phyloP scores from a whole-genome alignment of 2,329 filamentous ascomycete species.

The Aspergillus costaricaensis region DNA sequence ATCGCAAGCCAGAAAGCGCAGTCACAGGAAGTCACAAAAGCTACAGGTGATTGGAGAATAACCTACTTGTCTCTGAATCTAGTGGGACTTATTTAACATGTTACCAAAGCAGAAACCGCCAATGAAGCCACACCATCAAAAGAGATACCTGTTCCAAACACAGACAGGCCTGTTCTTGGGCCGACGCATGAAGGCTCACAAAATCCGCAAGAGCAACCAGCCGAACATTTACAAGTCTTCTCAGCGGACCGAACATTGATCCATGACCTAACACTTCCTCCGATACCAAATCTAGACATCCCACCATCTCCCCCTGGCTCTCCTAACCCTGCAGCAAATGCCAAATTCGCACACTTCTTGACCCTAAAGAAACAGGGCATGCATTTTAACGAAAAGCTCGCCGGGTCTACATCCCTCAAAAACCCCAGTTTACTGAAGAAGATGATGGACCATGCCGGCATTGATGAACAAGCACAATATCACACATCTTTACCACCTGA shows the following conservation, averaged over 20 bases:
- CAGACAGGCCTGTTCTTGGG: constrained; percentile 38
- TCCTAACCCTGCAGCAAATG: constrained; percentile 48
- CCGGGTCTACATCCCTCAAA: constrained; percentile 57
- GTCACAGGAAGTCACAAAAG: neutral
- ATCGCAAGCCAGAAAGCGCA: constrained; percentile 7
- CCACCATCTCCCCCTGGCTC: constrained; percentile 51
- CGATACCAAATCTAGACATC: constrained; percentile 48
- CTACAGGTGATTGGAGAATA: constrained; percentile 12
- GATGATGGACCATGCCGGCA: constrained; percentile 60
- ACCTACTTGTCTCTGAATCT: neutral
- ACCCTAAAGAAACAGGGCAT: constrained; percentile 62
- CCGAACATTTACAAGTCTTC: constrained; percentile 33
- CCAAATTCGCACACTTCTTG: constrained; percentile 63
- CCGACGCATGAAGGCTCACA: constrained; percentile 34
- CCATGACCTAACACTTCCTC: constrained; percentile 58
- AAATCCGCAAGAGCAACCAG: constrained; percentile 9
- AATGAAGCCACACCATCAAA: constrained; percentile 5
- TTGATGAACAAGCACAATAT: constrained; percentile 57
- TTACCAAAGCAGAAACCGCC: constrained; percentile 8
- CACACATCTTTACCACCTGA: constrained; percentile 49
- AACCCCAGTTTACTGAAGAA: constrained; percentile 61
- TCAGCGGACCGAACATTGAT: constrained; percentile 52
- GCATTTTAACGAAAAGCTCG: constrained; percentile 65
- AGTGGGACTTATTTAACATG: neutral
- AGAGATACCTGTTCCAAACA: constrained; percentile 15